A percentile compares a stretch with the other conserved stretches of the same genome.
Conservation (phyloP, 352 stramenopile genomes). For the Pythium dissotocum region DNA sequence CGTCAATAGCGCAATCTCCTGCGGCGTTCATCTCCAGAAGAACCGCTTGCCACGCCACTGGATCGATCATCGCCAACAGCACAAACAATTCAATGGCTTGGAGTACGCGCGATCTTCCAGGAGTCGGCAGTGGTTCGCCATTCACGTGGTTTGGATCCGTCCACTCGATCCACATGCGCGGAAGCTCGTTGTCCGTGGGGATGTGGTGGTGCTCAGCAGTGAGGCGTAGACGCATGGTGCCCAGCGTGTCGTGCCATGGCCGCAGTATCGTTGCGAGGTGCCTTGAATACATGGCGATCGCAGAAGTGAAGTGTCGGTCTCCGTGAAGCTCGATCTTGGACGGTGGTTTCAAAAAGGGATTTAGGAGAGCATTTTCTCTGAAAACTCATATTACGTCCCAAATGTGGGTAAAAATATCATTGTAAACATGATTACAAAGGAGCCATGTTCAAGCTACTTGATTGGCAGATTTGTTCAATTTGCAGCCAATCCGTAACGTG, state of each 20-base stretch:
- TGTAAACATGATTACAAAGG: too few relatives aligned
- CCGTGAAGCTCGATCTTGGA: too few relatives aligned
- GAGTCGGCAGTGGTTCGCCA: not conserved
- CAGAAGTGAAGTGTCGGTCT: not conserved
- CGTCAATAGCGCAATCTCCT: not conserved
- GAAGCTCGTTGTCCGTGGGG: not conserved
- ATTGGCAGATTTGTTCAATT: too few relatives aligned
- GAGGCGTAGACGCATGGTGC: not conserved
- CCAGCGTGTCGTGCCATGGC: not conserved
- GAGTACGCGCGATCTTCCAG: not conserved
- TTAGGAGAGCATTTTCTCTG: too few relatives aligned
- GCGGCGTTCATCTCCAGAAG: not conserved
- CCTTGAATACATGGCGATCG: not conserved
- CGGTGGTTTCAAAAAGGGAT: too few relatives aligned
- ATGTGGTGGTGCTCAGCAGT: not conserved
- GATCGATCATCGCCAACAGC: constrained; percentile 2
- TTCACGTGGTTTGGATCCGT: not conserved
- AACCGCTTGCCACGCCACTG: not conserved
- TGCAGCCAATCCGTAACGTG: too few relatives aligned
- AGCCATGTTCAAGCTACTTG: too few relatives aligned
- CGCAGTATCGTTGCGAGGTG: not conserved
- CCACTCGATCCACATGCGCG: not conserved
- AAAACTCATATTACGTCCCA: too few relatives aligned
- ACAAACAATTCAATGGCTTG: constrained; percentile 12
- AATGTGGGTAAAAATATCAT: too few relatives aligned